These are phyloP conservation scores for Acanthochlamys bracteata DNA, from an alignment of 106 monocot species.

Conservation along the genomic window DNA sequence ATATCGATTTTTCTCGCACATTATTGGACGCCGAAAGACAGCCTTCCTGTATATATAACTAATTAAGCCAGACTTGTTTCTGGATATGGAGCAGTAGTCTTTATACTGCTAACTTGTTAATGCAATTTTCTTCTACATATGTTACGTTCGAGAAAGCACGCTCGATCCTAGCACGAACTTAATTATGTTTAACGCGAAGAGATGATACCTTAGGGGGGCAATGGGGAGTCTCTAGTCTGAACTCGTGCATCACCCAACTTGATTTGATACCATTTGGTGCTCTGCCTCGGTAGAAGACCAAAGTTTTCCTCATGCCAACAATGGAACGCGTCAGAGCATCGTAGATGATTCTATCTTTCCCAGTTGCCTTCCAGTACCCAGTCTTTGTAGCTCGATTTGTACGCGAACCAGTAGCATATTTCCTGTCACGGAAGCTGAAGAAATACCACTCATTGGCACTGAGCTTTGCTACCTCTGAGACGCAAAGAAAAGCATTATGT, in stretches of 20 bases:
- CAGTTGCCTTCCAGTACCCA: conserved; percentile 73
- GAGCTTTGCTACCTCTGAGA: conserved; percentile 51
- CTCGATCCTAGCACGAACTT: too few relatives aligned
- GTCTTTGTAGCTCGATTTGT: conserved; percentile 59
- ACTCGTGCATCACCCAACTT: conserved; percentile 68
- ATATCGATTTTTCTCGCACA: neutral
- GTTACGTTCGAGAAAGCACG: too few relatives aligned
- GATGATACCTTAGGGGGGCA: conserved; percentile 43
- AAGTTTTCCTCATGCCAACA: conserved; percentile 65
- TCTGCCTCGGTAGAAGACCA: conserved; percentile 63
- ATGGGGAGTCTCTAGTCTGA: conserved; percentile 39
- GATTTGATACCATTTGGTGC: conserved; percentile 51
- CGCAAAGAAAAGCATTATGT: neutral
- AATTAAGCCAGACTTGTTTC: neutral
- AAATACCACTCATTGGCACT: conserved; percentile 70
- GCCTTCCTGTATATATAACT: neutral
- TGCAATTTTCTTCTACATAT: neutral
- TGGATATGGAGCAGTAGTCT: neutral
- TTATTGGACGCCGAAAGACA: neutral
- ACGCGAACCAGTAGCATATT: conserved; percentile 55
- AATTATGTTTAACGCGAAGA: neutral
- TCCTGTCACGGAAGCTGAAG: conserved; percentile 74
- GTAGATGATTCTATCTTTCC: conserved; percentile 39
- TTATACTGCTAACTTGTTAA: neutral
- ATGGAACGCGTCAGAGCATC: conserved; percentile 14